A percentile compares a stretch with the other conserved stretches of the same genome.
Conservation (phyloP, 805 yeast genomes). For the Candida silvatica region DNA sequence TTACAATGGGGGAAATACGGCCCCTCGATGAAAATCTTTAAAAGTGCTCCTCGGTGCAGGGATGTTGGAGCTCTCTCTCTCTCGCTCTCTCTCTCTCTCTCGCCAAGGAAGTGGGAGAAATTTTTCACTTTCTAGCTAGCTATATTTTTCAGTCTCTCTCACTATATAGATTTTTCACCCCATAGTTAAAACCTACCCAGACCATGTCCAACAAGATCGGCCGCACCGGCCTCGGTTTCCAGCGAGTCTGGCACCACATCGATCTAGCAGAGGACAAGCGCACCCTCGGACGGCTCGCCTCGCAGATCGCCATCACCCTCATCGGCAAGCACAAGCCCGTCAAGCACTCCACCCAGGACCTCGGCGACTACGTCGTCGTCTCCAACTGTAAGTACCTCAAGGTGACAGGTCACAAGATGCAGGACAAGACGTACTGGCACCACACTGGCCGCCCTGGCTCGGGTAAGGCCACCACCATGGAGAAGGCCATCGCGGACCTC, state of each 20-base stretch:
- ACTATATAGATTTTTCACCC: too few relatives aligned
- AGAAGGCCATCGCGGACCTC: constrained; percentile 59
- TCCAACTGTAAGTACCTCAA: constrained; percentile 80
- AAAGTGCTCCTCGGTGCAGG: too few relatives aligned
- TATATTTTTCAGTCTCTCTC: background rate
- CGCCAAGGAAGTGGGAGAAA: background rate
- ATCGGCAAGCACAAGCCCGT: constrained; percentile 98
- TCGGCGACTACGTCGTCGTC: constrained; percentile 95
- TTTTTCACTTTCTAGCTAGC: too few relatives aligned
- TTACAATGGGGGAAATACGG: background rate
- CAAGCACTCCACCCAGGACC: constrained; percentile 67
- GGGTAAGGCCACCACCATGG: constrained; percentile 76
- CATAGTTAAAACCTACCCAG: background rate
- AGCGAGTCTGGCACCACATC: constrained; percentile 93
- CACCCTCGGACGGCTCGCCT: constrained; percentile 87
- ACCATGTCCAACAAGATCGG: constrained; percentile 41
- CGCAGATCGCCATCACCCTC: constrained; percentile 76
- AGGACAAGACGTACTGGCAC: constrained; percentile 77
- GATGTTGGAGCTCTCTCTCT: background rate
- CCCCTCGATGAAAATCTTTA: too few relatives aligned
- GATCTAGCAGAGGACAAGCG: constrained; percentile 80
- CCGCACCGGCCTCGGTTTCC: constrained; percentile 36
- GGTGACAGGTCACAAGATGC: constrained; percentile 78
- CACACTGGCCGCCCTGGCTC: constrained; percentile 91
- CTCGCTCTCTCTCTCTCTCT: background rate